These are phyloP conservation scores for Rhizoctonia solani DNA, from an alignment of 1,284 basidiomycete species.

Conservation along the genomic window DNA sequence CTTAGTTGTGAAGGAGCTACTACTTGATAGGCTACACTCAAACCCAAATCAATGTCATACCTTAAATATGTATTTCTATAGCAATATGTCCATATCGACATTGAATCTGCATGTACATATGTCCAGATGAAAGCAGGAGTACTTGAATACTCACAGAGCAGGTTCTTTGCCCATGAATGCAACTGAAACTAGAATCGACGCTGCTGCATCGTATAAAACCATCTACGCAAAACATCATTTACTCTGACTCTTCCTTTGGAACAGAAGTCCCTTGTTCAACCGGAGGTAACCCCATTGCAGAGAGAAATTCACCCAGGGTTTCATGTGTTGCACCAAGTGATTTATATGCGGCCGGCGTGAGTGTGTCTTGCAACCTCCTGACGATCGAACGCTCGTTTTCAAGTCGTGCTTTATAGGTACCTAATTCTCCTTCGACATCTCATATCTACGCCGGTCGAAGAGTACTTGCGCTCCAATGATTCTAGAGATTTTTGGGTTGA, in stretches of 20 bases:
- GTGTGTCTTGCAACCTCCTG: neutral
- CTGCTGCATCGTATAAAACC: too few relatives aligned
- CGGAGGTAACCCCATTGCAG: constrained; percentile 26
- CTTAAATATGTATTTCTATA: too few relatives aligned
- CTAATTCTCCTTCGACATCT: constrained; percentile 19
- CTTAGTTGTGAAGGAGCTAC: too few relatives aligned
- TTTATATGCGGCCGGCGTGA: neutral
- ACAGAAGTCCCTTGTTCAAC: neutral
- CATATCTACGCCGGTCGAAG: neutral
- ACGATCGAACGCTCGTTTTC: neutral
- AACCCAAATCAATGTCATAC: too few relatives aligned
- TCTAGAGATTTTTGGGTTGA: neutral
- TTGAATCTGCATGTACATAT: too few relatives aligned
- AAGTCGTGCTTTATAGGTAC: neutral
- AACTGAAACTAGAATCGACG: too few relatives aligned
- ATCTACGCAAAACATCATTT: neutral
- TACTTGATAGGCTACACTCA: too few relatives aligned
- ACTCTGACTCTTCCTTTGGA: constrained; percentile 15
- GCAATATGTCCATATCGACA: too few relatives aligned
- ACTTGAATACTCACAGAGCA: too few relatives aligned
- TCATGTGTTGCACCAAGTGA: constrained; percentile 10
- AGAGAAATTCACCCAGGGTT: constrained; percentile 1
- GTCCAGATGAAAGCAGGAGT: too few relatives aligned
- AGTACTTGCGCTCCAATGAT: constrained; percentile 6
- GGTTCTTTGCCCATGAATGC: too few relatives aligned